Base-by-base conservation (phyloP, 192 early-diverging fungal genomes). In the Rhizophagus clarus region DNA sequence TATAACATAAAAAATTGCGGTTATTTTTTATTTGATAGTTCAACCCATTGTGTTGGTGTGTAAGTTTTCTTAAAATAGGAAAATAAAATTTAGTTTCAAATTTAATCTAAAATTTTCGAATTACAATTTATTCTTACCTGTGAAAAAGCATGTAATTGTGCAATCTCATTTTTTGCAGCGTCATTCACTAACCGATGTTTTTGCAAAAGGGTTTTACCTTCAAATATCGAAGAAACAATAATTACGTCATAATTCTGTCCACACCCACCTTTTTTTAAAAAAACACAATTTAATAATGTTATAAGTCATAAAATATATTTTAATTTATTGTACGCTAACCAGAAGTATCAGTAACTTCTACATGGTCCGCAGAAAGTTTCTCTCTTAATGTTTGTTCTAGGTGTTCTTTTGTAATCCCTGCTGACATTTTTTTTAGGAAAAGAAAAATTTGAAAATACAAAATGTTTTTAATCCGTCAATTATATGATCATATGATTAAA, bases 111-210 rank as follows among this genome's bases (percentile, higher is more conserved):
- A 29, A 15, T 14, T 26, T 56, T 26, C 29, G 28, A 26, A 73
- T 61, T 45, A n/a, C 62, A 29, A 14, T 29, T 73, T 29, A 15
- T 71, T 22, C 20, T 64, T 86, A 94, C 93, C 89, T 96, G 95
- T 47, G 92, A 92, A 81, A 96, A 96, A 31, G 95, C 95, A 76
- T 96, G 95, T 10, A 96, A 90, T 45, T 86, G 80, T n/a, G 89
- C 85, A 71, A 96, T 94, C 83, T 95, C 92, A 12, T 90, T 89
- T 85, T 96, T 95, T 34, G 91, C 81, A 7, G 90, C 88, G 49
- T 95, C 93, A 83, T 96, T 95, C 22, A 96, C 95, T 79, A 96
- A 80, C 40, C 92, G 87, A 80, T 96, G 95, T 82, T 91, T 87
- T 80, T 91, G 89, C 17, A 96, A 84, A 10, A 91, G 80, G 10